Conservation (phyloP, 176 grass and related monocot species). For the Phoenix roebelenii region DNA sequence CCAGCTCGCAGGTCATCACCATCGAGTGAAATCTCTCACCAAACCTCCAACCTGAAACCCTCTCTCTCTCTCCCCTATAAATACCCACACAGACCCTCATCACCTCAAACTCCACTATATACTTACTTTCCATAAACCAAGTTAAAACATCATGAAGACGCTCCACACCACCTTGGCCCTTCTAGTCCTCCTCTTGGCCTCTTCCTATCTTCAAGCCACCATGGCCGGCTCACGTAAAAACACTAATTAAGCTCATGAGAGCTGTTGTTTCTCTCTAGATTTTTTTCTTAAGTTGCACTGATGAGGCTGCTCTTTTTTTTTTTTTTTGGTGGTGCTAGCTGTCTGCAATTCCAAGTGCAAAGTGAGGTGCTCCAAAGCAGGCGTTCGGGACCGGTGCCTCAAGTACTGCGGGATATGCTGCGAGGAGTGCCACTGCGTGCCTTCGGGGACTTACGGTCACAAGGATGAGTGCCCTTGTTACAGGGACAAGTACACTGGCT, state of each 20-base stretch:
- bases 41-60: not conserved
- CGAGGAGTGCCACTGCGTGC: slow-evolving; percentile 67
- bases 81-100: not conserved
- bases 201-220: slow-evolving; percentile 26
- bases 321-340: not conserved
- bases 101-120: not conserved
- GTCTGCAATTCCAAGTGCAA: slow-evolving; percentile 78
- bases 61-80: too few relatives aligned
- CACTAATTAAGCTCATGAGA: too few relatives aligned
- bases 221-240: slow-evolving; percentile 51
- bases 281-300: too few relatives aligned
- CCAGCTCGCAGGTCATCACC: not conserved
- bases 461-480: slow-evolving; percentile 99
- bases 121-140: not conserved
- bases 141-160: slow-evolving; percentile 33
- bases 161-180: slow-evolving; percentile 16
- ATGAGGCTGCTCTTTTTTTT: not conserved
- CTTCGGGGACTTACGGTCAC: slow-evolving; percentile 64
- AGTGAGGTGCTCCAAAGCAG: slow-evolving; percentile 77
- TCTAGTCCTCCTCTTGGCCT: slow-evolving; percentile 33
- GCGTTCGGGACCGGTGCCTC: slow-evolving; percentile 75
- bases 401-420: slow-evolving; percentile 88
- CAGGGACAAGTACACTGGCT: slow-evolving; percentile 77
- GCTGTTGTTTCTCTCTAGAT: too few relatives aligned
- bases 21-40: not conserved